Percentiles rank a stretch among this genome's conserved stretches.
phyloP scores from a whole-genome alignment of 2,329 filamentous ascomycete genomes.

The Colletotrichum aenigma region DNA sequence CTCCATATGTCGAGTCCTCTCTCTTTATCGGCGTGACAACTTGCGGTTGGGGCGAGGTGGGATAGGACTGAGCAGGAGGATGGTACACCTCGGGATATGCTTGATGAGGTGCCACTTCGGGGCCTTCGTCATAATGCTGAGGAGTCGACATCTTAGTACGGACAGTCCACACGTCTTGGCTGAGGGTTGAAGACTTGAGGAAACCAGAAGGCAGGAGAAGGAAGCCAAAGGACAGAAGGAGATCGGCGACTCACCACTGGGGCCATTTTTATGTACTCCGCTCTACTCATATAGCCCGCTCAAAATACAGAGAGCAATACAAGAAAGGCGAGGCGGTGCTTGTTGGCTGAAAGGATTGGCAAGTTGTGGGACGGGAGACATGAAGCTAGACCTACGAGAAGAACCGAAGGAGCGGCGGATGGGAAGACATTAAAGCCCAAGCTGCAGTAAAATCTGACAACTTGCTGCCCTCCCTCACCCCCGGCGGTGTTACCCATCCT shows the following conservation, averaged over 20 bases:
- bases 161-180: background rate
- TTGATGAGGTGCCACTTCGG: constrained; percentile 12
- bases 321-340: background rate
- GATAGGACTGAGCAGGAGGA: background rate
- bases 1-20: constrained; percentile 6
- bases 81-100: constrained; percentile 16
- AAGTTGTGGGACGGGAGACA: background rate
- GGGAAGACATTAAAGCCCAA: background rate
- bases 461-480: background rate
- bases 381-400: background rate
- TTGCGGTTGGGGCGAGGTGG: background rate
- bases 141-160: background rate
- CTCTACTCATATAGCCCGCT: background rate
- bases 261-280: constrained; percentile 12
- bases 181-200: background rate
- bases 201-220: too few relatives aligned
- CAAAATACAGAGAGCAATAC: background rate
- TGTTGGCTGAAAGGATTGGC: background rate
- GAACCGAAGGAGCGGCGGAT: background rate
- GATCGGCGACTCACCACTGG: background rate
- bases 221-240: background rate
- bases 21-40: constrained; percentile 7
- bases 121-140: constrained; percentile 18
- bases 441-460: background rate
- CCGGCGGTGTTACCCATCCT: constrained; percentile 2